Evolutionary conservation across 208 protist species (phyloP), one percentile per base, ranked within the genome.

Genomic region (Trypanosoma lewisi): DNA sequence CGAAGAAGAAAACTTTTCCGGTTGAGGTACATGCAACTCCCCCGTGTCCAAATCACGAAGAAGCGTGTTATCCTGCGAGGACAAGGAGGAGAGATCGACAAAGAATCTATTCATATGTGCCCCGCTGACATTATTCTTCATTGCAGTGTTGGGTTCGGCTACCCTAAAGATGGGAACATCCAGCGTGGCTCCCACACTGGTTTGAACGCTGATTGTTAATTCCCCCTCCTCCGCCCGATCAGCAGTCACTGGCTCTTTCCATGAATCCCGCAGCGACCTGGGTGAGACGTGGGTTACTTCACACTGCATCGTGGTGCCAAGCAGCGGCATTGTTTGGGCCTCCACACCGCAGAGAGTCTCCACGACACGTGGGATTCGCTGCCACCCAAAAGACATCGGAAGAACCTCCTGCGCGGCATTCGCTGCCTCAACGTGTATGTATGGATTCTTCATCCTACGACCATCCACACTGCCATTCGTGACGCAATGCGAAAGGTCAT

Each of bases 61-160:
- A 31, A 73, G 39, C 25, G 65, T 58, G 45, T 69, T 77, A 36
- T 63, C 68, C 11, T 83, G 67, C 25, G 63, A 21, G 9, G 66
- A 76, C 14, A 77, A 21, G 4, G 69, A 57, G 14, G 72, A 73
- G 23, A 83, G 31, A 47, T 83, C 77, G 16, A 79, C 52, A 67
- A 79, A 79, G 12, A 31, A 33, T 21, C 54, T n/a, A 6, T 16
- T 27, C 41, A 30, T 2, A 17, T 41, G 12, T n/a, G 34, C n/a
- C 31, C 34, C 47, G 19, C 5, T 44, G 33, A 9, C 30, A 41
- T 57, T 21, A 45, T 6, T 49, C 8, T 48, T 30, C 33, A 33
- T 28, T 12, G 9, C 50, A 19, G 14, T 42, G 3, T 27, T 39
- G 8, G 31, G 33, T 1, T 16, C 41, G n/a, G 19, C 34, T 12